Evolutionary conservation across 768 basidiomycete species (phyloP), one percentile per base, ranked within the genome.

Genomic region (Podaxis sp.): DNA sequence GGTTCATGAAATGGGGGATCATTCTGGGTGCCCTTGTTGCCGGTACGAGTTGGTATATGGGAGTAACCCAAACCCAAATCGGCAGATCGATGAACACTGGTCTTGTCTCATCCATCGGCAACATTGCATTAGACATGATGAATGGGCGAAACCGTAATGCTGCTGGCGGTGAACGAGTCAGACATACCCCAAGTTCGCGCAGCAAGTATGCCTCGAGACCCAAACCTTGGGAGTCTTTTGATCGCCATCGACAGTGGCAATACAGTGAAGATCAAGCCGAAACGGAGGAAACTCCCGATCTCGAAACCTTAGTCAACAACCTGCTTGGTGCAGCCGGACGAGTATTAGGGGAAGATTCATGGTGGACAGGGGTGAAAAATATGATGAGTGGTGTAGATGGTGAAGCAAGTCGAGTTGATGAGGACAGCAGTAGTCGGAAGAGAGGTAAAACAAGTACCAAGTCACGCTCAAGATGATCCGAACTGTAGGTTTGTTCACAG

Each of bases 1-100:
- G 84, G 80, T 82, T 91, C 68, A 71, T 90, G 68, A 94, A 94
- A 74, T 94, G 92, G 92, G 88, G 87, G 24, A 75, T 79, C 11
- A 75, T 94, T 52, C 64, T 91, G 8, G 82, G 79, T 12, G 73
- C 79, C 2, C 68, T 88, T 7, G 79, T 82, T n/a, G 87, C 82
- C 5, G 80, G 78, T 7, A 71, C 75, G 15, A 86, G 85, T 9
- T 91, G 84, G 82, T 74, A 51, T 28, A 39, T 57, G 13, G 61
- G 61, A n/a, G 33, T 17, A 7, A 51, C 36, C 4, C 59, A 59
- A n/a, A 24, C n/a, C 9, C 61, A 63, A 30, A 15, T 2, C 9
- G 55, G 61, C 55, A 55, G 46, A 30, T 40, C 51, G 33, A 17
- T 51, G 9, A 48, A 46, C 17, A 26, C 61, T 26, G 22, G 54